Conservation (phyloP, 1,284 basidiomycete genomes). For the Thecaphora thlaspeos region DNA sequence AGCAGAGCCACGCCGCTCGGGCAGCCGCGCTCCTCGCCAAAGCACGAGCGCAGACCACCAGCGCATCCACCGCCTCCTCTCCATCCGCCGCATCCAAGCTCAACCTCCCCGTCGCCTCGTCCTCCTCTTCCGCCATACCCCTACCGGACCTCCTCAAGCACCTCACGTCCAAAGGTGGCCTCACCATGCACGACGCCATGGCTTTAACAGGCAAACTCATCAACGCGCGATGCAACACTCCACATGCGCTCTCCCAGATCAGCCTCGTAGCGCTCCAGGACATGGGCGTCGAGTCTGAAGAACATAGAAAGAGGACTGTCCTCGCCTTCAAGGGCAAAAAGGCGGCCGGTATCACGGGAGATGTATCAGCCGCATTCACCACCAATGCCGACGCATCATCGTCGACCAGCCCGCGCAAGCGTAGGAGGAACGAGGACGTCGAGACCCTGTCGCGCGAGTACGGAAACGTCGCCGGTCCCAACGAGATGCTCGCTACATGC, state of each 20-base stretch:
- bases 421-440: conserved; percentile 25
- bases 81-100: background rate
- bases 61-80: conserved; percentile 12
- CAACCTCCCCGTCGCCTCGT: background rate
- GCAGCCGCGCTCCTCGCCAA: conserved; percentile 30
- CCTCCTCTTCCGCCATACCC: conserved; percentile 10
- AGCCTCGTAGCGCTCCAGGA: conserved; percentile 36
- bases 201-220: conserved; percentile 41
- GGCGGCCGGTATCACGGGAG: conserved; percentile 17
- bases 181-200: conserved; percentile 42
- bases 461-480: conserved; percentile 27
- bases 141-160: conserved; percentile 34
- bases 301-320: conserved; percentile 32
- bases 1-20: conserved; percentile 19
- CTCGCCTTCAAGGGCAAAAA: conserved; percentile 40
- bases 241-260: conserved; percentile 21
- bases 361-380: background rate
- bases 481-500: conserved; percentile 1
- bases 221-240: conserved; percentile 37
- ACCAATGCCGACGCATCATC: background rate
- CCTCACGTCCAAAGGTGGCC: conserved; percentile 26
- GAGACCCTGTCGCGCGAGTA: conserved; percentile 37
- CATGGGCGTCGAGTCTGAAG: conserved; percentile 36
- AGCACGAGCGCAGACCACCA: conserved; percentile 20
- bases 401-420: conserved; percentile 8